phyloP scores from a whole-genome alignment of 371 early-diverging fungal species.

The Lichtheimia corymbifera region DNA sequence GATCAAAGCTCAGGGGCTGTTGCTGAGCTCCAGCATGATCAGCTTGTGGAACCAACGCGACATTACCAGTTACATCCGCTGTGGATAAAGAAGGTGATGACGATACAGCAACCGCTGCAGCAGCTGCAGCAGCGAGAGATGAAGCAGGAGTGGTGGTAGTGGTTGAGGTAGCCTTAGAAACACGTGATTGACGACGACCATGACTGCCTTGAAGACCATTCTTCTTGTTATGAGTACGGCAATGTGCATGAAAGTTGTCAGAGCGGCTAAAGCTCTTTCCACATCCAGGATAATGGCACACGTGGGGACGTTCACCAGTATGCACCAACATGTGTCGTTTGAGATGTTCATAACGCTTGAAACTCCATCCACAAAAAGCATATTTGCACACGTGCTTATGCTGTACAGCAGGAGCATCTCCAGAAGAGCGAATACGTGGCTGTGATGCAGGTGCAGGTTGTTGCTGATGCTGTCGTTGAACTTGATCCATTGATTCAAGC shows the following conservation, averaged over 20 bases:
- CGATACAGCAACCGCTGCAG: slow-evolving; percentile 2
- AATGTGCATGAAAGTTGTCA: slow-evolving; percentile 71
- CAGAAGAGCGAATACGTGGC: background rate
- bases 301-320: slow-evolving; percentile 66
- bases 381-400: slow-evolving; percentile 59
- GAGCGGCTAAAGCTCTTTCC: slow-evolving; percentile 75
- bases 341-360: slow-evolving; percentile 83
- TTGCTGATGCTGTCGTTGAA: background rate
- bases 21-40: no score
- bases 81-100: background rate
- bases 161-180: background rate
- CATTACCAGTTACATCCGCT: background rate
- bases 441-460: background rate
- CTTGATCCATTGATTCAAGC: no score
- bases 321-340: slow-evolving; percentile 78
- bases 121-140: background rate
- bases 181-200: slow-evolving; percentile 2
- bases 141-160: background rate
- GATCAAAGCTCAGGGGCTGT: no score
- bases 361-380: slow-evolving; percentile 60
- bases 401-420: slow-evolving; percentile 4
- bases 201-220: slow-evolving; percentile 11
- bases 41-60: no score
- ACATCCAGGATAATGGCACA: slow-evolving; percentile 69
- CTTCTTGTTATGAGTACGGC: slow-evolving; percentile 56